Conservation (phyloP, 768 basidiomycete species). For the Tulasnella sp. region DNA sequence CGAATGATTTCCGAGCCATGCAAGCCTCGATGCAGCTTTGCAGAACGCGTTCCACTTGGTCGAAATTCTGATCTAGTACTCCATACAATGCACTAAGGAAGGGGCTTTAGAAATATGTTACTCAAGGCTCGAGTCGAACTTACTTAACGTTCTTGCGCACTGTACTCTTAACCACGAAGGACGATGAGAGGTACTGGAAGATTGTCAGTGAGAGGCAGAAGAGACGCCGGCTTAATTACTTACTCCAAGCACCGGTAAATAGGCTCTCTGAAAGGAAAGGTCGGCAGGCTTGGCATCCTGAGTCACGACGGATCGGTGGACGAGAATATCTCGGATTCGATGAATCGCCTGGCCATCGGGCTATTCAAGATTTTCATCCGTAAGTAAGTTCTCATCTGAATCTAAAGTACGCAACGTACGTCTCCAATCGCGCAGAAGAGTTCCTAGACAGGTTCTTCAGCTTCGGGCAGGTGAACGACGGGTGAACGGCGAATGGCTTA, state of each 20-base stretch:
- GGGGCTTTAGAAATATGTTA: background rate
- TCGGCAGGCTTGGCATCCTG: conserved; percentile 39
- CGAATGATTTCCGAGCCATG: background rate
- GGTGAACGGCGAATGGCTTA: conserved; percentile 34
- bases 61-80: conserved; percentile 11
- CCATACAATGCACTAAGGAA: conserved; percentile 11
- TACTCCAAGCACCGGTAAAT: conserved; percentile 53
- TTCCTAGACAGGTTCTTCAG: conserved; percentile 37
- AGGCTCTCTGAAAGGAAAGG: conserved; percentile 60
- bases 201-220: conserved; percentile 14
- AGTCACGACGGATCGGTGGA: conserved; percentile 45
- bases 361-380: conserved; percentile 35
- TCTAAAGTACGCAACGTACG: conserved; percentile 35
- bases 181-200: conserved; percentile 51
- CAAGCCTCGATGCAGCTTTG: background rate
- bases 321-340: conserved; percentile 51
- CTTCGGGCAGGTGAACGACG: conserved; percentile 12
- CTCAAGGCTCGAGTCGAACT: background rate
- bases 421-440: conserved; percentile 43
- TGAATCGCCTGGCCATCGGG: conserved; percentile 47
- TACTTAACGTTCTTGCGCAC: conserved; percentile 5
- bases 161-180: background rate
- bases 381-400: background rate
- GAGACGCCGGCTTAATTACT: background rate
- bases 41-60: background rate